Base-by-base conservation (phyloP, 2,329 filamentous ascomycete genomes). In the Keithomyces neogunnii region DNA sequence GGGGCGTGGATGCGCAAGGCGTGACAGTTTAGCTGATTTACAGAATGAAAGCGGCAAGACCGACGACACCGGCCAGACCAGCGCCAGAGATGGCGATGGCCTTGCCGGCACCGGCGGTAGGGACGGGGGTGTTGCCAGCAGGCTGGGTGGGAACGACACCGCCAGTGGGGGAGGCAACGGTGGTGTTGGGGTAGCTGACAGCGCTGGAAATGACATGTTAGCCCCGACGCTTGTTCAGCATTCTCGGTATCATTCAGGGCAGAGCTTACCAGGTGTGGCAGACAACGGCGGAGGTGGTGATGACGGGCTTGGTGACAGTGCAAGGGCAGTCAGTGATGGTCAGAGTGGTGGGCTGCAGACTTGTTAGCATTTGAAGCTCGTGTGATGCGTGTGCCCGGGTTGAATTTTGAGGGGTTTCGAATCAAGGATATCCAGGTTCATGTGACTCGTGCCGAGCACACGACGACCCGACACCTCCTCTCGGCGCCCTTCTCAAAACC, bases 301-400 rank as follows among this genome's bases (percentile, higher is more conserved):
- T 69, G 60, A 82, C 71, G 50, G 80, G 78, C 73, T 76, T 78
- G 72, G 74, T 77, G 70, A 82, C 64, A 64, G 80, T 88, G 82
- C 82, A 86, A 61, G 83, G 80, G 78, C 84, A 86, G 76, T 85
- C 74, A 62, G 81, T 81, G 76, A 87, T 80, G 73, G 84, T 87
- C 69, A 86, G 69, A 67, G 81, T 84, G 67, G 82, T 84, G 66
- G 84, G 70, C 78, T 81, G 48, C 19, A 47, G 30, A 11, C 28
- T 28, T 26, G 47, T 53, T 35, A 50, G 44, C 36, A 29, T 47
- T 19, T 19, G 19, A 19, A 19, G 19, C 19, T 19, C 19, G 19
- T 19, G 19, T 19, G 19, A 19, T 19, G 19, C 26, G 13, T 26
- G 30, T 35, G 33, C 11, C 3, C 13, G 19, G 19, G 19, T 28